Evolutionary conservation across 2,329 filamentous ascomycete species (phyloP), one percentile per base, ranked within the genome.

Genomic region (Dactylella cylindrospora): DNA sequence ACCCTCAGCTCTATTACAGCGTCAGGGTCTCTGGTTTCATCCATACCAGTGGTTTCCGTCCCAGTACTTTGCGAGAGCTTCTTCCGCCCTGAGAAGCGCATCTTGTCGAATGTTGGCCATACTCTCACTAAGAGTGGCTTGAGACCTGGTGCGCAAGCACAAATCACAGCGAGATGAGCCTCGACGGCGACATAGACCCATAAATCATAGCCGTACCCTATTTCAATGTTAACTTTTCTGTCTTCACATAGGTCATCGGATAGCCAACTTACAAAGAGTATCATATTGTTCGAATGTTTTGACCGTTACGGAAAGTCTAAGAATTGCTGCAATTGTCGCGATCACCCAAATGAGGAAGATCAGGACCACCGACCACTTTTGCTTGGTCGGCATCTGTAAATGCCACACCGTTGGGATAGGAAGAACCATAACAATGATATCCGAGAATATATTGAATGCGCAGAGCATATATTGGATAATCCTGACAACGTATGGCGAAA

Each of bases 31-130:
- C n/a, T n/a, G n/a, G n/a, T n/a, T n/a, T n/a, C n/a, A n/a, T n/a
- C n/a, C n/a, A n/a, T n/a, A n/a, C n/a, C n/a, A n/a, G n/a, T n/a
- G n/a, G n/a, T n/a, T n/a, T n/a, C n/a, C n/a, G n/a, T n/a, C n/a
- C n/a, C n/a, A n/a, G n/a, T n/a, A n/a, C n/a, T n/a, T n/a, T n/a
- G n/a, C n/a, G n/a, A n/a, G n/a, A n/a, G n/a, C n/a, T n/a, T n/a
- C n/a, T n/a, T n/a, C n/a, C n/a, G n/a, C n/a, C n/a, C n/a, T n/a
- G n/a, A n/a, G n/a, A n/a, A n/a, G 35, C 47, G 32, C 20, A 55
- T n/a, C 31, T 55, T 55, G 51, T 55, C 51, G 51, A 55, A 55
- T 28, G 46, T 55, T 13, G 51, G 51, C 51, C 51, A 55, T 6
- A 55, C 47, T 22, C 29, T 40, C 12, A 47, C 41, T 20, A 55